phyloP scores from a whole-genome alignment of 2,329 filamentous ascomycete genomes.

The Pleomassaria siparia region DNA sequence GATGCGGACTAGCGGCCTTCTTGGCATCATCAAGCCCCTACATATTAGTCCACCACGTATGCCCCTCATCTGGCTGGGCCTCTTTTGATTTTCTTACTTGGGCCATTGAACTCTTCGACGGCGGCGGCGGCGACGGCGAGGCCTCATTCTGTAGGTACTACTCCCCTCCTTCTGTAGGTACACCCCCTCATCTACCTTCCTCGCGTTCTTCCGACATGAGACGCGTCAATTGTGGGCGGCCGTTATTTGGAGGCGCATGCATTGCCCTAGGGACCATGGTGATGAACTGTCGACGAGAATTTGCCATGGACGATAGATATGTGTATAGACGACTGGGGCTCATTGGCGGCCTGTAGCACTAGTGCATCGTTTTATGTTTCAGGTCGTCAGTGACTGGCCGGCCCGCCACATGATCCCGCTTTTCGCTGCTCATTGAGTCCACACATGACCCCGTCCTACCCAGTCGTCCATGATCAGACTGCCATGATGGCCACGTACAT shows the following conservation, averaged over 20 bases:
- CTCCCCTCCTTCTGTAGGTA: too few species aligned
- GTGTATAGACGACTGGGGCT: constrained; percentile 17
- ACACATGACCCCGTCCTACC: constrained; percentile 37
- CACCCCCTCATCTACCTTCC: too few species aligned
- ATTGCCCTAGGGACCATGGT: too few species aligned
- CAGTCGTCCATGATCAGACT: too few species aligned
- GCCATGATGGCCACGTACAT: constrained; percentile 28
- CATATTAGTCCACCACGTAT: background rate
- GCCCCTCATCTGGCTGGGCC: too few species aligned
- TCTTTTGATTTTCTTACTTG: too few species aligned
- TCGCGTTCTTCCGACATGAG: constrained; percentile 19
- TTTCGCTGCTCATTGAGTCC: constrained; percentile 21
- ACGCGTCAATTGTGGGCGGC: constrained; percentile 30
- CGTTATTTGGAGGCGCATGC: constrained; percentile 24
- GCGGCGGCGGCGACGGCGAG: too few species aligned
- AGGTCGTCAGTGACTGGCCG: constrained; percentile 34
- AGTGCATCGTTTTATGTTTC: constrained; percentile 41
- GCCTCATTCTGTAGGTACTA: too few species aligned
- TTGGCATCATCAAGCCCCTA: constrained; percentile 10
- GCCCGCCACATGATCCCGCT: constrained; percentile 39
- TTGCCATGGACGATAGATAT: too few species aligned
- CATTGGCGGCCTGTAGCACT: constrained; percentile 35
- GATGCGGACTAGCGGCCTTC: constrained; percentile 13
- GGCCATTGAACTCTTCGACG: too few species aligned
- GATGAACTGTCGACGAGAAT: constrained; percentile 42